Percentiles rank a stretch among this genome's conserved stretches.
These are phyloP conservation scores for Schizopora paradoxa DNA, from an alignment of 1,284 basidiomycete genomes.

Conservation along the genomic window DNA sequence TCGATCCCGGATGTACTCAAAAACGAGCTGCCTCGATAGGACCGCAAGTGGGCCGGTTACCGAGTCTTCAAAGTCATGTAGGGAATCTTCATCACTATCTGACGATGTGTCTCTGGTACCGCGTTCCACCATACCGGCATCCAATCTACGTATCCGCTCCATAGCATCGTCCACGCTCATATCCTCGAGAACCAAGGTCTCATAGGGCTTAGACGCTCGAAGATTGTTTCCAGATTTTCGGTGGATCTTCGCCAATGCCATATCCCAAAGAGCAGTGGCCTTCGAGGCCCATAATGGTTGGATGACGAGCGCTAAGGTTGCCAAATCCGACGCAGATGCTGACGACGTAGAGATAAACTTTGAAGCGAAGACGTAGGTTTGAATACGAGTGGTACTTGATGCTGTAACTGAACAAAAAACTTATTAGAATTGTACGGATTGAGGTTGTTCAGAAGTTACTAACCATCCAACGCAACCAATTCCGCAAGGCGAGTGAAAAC, in stretches of 20 bases:
- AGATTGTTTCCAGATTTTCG: slow-evolving; percentile 29
- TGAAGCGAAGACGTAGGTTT: slow-evolving; percentile 47
- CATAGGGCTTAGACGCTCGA: slow-evolving; percentile 37
- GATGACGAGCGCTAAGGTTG: slow-evolving; percentile 52
- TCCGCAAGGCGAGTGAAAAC: slow-evolving; percentile 53
- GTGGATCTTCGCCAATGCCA: slow-evolving; percentile 12
- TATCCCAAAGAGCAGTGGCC: slow-evolving; percentile 33
- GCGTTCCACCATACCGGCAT: slow-evolving; percentile 20
- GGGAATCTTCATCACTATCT: background rate
- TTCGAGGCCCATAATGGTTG: slow-evolving; percentile 37
- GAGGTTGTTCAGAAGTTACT: slow-evolving; percentile 20
- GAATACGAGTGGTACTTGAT: slow-evolving; percentile 38
- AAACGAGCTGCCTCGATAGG: slow-evolving; percentile 44
- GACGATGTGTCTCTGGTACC: background rate
- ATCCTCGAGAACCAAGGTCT: slow-evolving; percentile 48
- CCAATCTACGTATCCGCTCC: slow-evolving; percentile 31
- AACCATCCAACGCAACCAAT: slow-evolving; percentile 40
- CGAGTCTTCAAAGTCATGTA: slow-evolving; percentile 2
- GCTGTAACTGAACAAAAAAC: slow-evolving; percentile 27
- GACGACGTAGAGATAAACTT: slow-evolving; percentile 36
- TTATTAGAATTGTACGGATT: slow-evolving; percentile 8
- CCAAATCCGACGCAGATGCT: slow-evolving; percentile 42
- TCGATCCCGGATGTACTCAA: slow-evolving; percentile 45
- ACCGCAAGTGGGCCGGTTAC: slow-evolving; percentile 39
- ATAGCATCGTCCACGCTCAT: slow-evolving; percentile 47